Conservation (phyloP, 768 basidiomycete genomes). For the Psilocybe cyanescens region DNA sequence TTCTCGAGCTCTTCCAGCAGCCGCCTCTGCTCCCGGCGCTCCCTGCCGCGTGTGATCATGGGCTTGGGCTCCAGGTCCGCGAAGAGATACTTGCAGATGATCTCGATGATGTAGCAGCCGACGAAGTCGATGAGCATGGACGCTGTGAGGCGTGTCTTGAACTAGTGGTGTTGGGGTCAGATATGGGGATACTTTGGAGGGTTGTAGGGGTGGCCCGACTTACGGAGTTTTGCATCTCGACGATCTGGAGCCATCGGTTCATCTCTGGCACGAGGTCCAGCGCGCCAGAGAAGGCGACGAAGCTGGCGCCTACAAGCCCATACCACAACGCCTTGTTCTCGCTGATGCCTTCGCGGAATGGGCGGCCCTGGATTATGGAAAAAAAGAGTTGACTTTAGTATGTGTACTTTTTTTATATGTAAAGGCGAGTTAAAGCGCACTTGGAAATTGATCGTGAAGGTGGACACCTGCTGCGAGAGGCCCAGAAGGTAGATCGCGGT, state of each 20-base stretch:
- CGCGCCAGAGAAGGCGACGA: conserved; percentile 92
- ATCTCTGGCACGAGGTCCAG: conserved; percentile 95
- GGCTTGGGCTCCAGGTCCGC: conserved; percentile 85
- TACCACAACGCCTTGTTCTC: conserved; percentile 95
- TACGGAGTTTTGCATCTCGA: conserved; percentile 82
- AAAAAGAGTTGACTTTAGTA: background rate
- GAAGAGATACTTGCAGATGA: conserved; percentile 82
- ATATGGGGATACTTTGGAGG: no score
- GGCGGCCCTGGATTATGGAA: conserved; percentile 67
- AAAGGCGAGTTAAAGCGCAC: conserved; percentile 30
- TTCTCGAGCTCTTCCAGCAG: conserved; percentile 27
- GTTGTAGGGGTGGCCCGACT: conserved; percentile 31
- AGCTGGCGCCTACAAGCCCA: conserved; percentile 87
- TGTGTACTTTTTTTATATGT: background rate
- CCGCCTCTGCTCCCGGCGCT: conserved; percentile 71
- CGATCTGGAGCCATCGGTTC: conserved; percentile 96
- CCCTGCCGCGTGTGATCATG: conserved; percentile 84
- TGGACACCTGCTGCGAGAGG: conserved; percentile 97
- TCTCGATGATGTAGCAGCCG: conserved; percentile 87
- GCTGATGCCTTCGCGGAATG: conserved; percentile 96
- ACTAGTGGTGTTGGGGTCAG: conserved; percentile 46
- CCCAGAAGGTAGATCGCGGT: conserved; percentile 96
- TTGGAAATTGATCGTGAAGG: conserved; percentile 98
- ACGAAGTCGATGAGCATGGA: conserved; percentile 89
- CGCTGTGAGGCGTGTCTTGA: conserved; percentile 76